phyloP scores from a whole-genome alignment of 352 stramenopile species.

The Phytopythium helicoides region DNA sequence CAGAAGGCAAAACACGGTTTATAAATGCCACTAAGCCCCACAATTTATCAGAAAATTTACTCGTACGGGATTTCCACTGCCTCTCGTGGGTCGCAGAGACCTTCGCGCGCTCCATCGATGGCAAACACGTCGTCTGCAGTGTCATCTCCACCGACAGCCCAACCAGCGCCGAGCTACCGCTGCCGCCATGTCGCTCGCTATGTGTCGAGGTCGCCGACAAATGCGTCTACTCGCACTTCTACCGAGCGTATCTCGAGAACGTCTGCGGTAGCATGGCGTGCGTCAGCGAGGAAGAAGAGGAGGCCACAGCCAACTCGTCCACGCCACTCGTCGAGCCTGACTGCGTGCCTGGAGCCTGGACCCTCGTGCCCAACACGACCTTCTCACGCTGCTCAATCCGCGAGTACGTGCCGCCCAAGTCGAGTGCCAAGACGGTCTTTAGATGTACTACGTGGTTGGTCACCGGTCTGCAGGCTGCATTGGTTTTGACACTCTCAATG shows the following conservation, averaged over 20 bases:
- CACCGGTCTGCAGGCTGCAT: not conserved
- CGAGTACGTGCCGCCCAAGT: conserved; percentile 33
- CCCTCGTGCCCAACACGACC: conserved; percentile 37
- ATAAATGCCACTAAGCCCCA: too few relatives aligned
- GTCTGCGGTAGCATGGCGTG: conserved; percentile 63
- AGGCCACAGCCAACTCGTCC: conserved; percentile 21
- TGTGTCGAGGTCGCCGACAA: conserved; percentile 77
- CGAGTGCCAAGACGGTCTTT: not conserved
- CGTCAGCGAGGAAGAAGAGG: conserved; percentile 48
- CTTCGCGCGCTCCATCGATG: conserved; percentile 39
- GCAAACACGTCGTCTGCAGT: conserved; percentile 24
- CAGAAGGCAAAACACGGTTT: too few relatives aligned
- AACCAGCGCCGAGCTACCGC: conserved; percentile 12
- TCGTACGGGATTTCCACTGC: conserved; percentile 80
- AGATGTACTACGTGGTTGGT: not conserved
- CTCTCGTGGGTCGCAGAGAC: conserved; percentile 58
- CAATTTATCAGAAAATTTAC: too few relatives aligned
- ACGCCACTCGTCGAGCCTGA: conserved; percentile 28
- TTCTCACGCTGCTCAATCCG: conserved; percentile 63
- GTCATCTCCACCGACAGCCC: conserved; percentile 14
- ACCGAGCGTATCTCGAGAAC: conserved; percentile 56
- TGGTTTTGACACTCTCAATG: not conserved
- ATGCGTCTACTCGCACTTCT: conserved; percentile 75
- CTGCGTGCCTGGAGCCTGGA: conserved; percentile 52
- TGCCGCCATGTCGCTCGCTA: conserved; percentile 69